Base-by-base conservation (phyloP, 176 grass and related monocot genomes). In the Carex scoparia region DNA sequence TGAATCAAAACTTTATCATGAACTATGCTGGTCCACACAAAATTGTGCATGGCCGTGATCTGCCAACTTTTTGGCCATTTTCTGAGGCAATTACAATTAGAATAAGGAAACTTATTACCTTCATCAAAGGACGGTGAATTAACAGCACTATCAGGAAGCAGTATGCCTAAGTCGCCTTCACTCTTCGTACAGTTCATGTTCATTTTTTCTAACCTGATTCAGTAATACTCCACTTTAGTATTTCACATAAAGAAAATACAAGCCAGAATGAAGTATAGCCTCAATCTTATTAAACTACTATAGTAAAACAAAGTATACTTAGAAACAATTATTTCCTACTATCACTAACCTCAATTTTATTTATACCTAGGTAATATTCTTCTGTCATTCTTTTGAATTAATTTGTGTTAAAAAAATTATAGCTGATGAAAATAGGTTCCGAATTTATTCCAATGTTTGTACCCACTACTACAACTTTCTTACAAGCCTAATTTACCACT, bases 51-150 rank as follows among this genome's bases (percentile, higher is more conserved):
- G 19, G 12, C 74, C 3, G 7, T 79, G 8, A 35, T 79, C 14
- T 0, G 6, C 14, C 4, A 79, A 72, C 54, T 79, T 35, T 57
- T 9, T 8, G 13, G 6, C 5, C 16, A 58, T 79, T 18, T 58
- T 0, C 51, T n/a, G 30, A 79, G 74, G 27, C 44, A 57, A 79
- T 11, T 37, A 33, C 13, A 58, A 79, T 79, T 18, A 79, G 51
- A 58, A 14, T 4, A 13, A 14, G 48, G 33, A 1, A 57, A 58
- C 61, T 28, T 83, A 35, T 8, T 83, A 83, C 81, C 81, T 83
- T 83, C 81, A 54, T 83, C 81, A 67, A 83, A 83, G 33, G 81
- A 83, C 53, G 81, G 81, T 49, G 81, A 83, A 53, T 83, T 67
- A 31, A 67, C 81, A 53, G 42, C 61, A 54, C 81, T 83, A 67